Base-by-base conservation (phyloP, 768 basidiomycete species). In the Hortiboletus campestris region DNA sequence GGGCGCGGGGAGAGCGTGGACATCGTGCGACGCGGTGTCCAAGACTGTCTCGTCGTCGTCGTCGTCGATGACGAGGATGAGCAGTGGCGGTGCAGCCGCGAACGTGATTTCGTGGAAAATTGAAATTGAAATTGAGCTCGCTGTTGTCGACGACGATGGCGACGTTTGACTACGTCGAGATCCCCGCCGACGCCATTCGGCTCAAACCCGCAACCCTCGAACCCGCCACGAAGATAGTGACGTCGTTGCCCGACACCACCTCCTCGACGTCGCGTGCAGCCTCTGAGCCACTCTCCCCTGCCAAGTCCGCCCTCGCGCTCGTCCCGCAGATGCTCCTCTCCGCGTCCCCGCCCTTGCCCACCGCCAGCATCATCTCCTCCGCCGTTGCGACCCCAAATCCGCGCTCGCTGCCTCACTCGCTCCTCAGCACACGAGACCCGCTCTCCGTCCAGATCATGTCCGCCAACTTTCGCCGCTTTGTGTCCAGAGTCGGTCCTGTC, bases 361-460 rank as follows among this genome's bases (percentile, higher is more conserved):
- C 50, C 41, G 56, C 58, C 13, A 28, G n/a, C n/a, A n/a, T n/a
- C n/a, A n/a, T n/a, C n/a, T n/a, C 64, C 5, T 70, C 48, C 25
- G 57, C 63, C 50, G 71, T 48, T 60, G 66, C 45, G 55, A 59
- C 52, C 63, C 67, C 50, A 35, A n/a, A n/a, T n/a, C n/a, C n/a
- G 58, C 57, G 58, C 38, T 22, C 53, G 8, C 22, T 40, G 3
- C 1, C 48, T 0, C 19, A 44, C 16, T 8, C 51, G 53, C 70
- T 89, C 29, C 63, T 89, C 14, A 83, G 82, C 17, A 81, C 80
- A 1, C 75, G 76, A 29, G 88, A 89, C 62, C 82, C 89, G 0
- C 78, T 96, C 6, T 91, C 89, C 1, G 74, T 96, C 4, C 88
- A 85, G 0, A 84, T 85, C 28, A 88, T 86, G 59, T 85, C 89